These are phyloP conservation scores for Spongiforma sp. DNA, from an alignment of 1,284 basidiomycete species.

Conservation along the genomic window DNA sequence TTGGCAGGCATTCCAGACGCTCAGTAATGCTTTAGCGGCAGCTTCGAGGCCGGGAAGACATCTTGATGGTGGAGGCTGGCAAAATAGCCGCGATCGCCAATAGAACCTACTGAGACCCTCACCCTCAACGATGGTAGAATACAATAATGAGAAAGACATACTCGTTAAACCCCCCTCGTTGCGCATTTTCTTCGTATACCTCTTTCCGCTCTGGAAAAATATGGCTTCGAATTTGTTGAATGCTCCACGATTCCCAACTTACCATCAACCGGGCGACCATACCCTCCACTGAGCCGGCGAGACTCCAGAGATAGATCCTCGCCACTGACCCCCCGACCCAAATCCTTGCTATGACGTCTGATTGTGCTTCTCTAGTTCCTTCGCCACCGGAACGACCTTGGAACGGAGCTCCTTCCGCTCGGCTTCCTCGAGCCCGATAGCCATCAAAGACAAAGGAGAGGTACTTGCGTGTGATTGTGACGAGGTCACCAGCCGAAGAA, in stretches of 20 bases:
- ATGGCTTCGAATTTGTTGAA: conserved; percentile 11
- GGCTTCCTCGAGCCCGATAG: conserved; percentile 31
- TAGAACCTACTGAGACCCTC: conserved; percentile 27
- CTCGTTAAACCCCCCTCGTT: conserved; percentile 25
- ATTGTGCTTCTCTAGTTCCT: conserved; percentile 16
- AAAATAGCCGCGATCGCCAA: conserved; percentile 36
- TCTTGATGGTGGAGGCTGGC: conserved; percentile 20
- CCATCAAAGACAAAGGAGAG: conserved; percentile 23
- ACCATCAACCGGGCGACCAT: too few relatives aligned
- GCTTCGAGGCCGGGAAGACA: conserved; percentile 55
- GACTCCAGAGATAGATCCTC: too few relatives aligned
- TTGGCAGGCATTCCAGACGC: conserved; percentile 66
- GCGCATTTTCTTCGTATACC: conserved; percentile 11
- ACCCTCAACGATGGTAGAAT: background rate
- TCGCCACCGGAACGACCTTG: conserved; percentile 24
- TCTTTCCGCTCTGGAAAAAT: conserved; percentile 15
- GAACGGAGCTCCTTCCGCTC: conserved; percentile 29
- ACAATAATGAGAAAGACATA: background rate
- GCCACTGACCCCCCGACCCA: background rate
- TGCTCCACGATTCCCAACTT: too few relatives aligned
- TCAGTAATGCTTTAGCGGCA: conserved; percentile 56
- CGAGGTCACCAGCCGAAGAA: conserved; percentile 21
- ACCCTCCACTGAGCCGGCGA: too few relatives aligned
- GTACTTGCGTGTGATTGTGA: conserved; percentile 26
- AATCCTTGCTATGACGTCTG: conserved; percentile 13